Base-by-base conservation (phyloP, 805 yeast genomes). In the Myxozyma lipomycoides region DNA sequence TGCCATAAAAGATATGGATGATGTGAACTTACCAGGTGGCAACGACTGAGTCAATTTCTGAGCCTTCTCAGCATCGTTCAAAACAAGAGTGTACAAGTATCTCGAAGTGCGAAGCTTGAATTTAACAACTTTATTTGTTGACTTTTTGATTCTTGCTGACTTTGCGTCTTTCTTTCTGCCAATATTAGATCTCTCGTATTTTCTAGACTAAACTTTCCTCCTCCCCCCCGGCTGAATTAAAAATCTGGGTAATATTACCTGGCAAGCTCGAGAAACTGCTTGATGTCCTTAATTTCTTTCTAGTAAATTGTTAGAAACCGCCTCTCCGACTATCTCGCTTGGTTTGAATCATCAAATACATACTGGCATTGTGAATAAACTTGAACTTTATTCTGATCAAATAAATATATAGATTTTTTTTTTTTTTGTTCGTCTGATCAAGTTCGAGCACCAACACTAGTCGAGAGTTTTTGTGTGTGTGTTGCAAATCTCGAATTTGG, bases 71-170 rank as follows among this genome's bases (percentile, higher is more conserved):
- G 88, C 85, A 75, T 93, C 98, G 79, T 85, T 82, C 70, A 93
- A 91, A 66, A 86, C 86, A 76, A 91, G 81, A 67, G 98, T 93
- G 86, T 93, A 93, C 72, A 88, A 83, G 81, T 86, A 75, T 75
- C 80, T 88, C 62, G 96, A 70, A 75, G 97, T 96, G 83, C 98
- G 89, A 71, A 93, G 87, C 86, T 93, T 93, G 90, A 93, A 93
- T 79, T 93, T 93, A 79, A 96, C 89, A 78, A 86, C 93, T 78
- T 85, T 84, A 83, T 79, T 79, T 73, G 79, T 75, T 88, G 88
- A 88, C 78, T 84, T 82, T 84, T 93, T 93, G 81, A 93, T 86
- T 73, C 90, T 83, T 68, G 95, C 96, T 62, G 84, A 76, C 77
- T 81, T 81, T 72, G 93, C 88, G 82, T 90, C 98, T 70, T 89